These are phyloP conservation scores for Aspergillus spinulosporus DNA, from an alignment of 2,329 filamentous ascomycete species.

Conservation along the genomic window DNA sequence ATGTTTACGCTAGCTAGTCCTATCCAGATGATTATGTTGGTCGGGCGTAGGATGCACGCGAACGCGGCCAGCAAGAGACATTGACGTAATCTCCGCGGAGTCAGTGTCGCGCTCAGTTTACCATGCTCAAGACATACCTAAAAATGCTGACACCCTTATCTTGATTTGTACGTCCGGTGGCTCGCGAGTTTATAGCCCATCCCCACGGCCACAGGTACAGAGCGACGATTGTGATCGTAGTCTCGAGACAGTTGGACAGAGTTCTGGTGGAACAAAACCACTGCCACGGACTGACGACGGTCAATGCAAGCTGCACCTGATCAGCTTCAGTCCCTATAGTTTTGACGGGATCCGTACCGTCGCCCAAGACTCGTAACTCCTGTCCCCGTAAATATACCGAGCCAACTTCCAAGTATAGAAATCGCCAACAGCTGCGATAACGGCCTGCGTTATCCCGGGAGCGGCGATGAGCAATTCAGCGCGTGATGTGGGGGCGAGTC, in stretches of 20 bases:
- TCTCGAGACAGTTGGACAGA: slow-evolving; percentile 91
- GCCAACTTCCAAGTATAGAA: slow-evolving; percentile 87
- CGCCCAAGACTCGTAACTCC: slow-evolving; percentile 64
- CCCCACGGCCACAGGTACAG: slow-evolving; percentile 87
- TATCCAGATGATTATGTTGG: slow-evolving; percentile 84
- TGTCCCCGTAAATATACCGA: slow-evolving; percentile 66
- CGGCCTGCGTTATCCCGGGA: slow-evolving; percentile 74
- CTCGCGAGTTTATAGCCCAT: slow-evolving; percentile 51
- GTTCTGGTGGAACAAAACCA: slow-evolving; percentile 94
- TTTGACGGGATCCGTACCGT: slow-evolving; percentile 56
- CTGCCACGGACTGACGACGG: slow-evolving; percentile 82
- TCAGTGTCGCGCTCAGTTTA: neutral
- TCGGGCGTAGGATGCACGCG: slow-evolving; percentile 84
- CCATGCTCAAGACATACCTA: slow-evolving; percentile 26
- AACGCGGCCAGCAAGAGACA: slow-evolving; percentile 75
- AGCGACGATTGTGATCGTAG: slow-evolving; percentile 75
- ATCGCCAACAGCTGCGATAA: slow-evolving; percentile 76
- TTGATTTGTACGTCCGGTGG: slow-evolving; percentile 27
- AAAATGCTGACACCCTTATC: slow-evolving; percentile 18
- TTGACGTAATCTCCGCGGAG: slow-evolving; percentile 53
- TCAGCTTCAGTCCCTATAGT: slow-evolving; percentile 19
- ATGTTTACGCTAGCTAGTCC: slow-evolving; percentile 61
- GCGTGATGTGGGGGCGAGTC: slow-evolving; percentile 55
- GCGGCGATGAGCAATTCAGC: slow-evolving; percentile 69
- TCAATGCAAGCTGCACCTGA: slow-evolving; percentile 63